These are phyloP conservation scores for Lolium perenne DNA, from an alignment of 176 grass and related monocot species.

Conservation along the genomic window DNA sequence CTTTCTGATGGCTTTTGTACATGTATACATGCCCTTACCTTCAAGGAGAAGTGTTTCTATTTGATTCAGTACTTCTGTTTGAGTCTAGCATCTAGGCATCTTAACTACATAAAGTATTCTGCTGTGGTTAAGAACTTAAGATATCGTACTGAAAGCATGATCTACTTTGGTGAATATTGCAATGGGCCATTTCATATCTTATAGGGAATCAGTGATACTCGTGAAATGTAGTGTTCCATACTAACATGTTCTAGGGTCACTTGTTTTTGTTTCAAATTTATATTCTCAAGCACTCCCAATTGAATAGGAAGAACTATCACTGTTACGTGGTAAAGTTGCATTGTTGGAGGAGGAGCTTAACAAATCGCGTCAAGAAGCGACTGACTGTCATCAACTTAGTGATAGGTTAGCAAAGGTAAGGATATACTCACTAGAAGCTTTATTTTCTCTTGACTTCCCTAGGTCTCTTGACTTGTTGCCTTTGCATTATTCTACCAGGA, in stretches of 20 bases:
- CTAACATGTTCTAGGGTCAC: neutral
- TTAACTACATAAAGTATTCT: constrained; percentile 31
- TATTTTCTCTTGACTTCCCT: constrained; percentile 36
- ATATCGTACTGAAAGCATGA: constrained; percentile 22
- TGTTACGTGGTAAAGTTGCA: constrained; percentile 72
- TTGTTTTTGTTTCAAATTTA: constrained; percentile 33
- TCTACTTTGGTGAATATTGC: constrained; percentile 18
- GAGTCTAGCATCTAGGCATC: constrained; percentile 25
- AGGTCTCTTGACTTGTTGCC: constrained; percentile 43
- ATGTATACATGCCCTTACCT: constrained; percentile 8
- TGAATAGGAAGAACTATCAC: constrained; percentile 78
- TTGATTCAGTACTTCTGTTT: constrained; percentile 33
- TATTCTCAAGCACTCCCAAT: constrained; percentile 28
- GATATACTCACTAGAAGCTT: constrained; percentile 20
- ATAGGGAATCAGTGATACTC: neutral
- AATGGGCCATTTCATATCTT: neutral
- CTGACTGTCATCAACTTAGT: constrained; percentile 57
- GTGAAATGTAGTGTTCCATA: constrained; percentile 7
- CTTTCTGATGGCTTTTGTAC: neutral
- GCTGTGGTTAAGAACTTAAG: neutral
- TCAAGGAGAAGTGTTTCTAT: neutral
- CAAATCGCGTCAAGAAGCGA: constrained; percentile 74
- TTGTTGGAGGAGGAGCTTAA: constrained; percentile 86
- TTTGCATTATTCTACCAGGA: constrained; percentile 66
- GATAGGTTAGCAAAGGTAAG: constrained; percentile 83